A percentile compares a stretch with the other conserved stretches of the same genome.
Evolutionary conservation across 108 stramenopile species (phyloP).

Genomic region (Nannochloropsis gaditana): DNA sequence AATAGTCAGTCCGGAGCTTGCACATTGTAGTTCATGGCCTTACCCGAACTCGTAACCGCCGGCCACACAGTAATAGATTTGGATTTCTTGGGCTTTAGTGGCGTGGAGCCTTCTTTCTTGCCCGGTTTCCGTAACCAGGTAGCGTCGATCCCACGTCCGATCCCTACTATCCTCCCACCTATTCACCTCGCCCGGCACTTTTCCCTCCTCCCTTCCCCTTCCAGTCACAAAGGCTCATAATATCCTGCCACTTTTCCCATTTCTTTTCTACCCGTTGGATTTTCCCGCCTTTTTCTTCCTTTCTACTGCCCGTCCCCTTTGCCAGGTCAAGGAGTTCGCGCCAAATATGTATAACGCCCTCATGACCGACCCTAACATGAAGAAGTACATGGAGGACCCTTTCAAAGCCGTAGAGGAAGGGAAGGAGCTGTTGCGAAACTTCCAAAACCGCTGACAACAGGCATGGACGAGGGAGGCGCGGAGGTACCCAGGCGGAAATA

Average conservation of each 20-base stretch:
- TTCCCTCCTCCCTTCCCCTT: neutral
- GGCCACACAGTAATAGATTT: neutral
- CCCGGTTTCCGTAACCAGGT: neutral
- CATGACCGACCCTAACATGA: slow-evolving; percentile 9
- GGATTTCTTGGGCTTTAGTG: neutral
- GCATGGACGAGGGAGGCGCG: neutral
- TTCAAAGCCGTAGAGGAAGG: neutral
- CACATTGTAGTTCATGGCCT: no score
- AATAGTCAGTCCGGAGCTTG: no score
- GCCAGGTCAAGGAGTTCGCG: neutral
- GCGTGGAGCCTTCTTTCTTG: neutral
- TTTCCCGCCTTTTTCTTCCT: no score
- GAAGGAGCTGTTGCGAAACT: neutral
- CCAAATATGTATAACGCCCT: neutral
- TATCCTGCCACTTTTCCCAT: no score
- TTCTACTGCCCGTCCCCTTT: neutral
- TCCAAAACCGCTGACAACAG: neutral
- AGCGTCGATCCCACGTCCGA: neutral
- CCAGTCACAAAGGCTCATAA: neutral
- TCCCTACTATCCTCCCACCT: neutral
- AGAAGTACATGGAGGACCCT: neutral
- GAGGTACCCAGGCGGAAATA: neutral
- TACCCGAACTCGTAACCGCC: no score
- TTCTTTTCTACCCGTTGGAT: no score
- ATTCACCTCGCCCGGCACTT: neutral